phyloP scores from a whole-genome alignment of 768 basidiomycete genomes.

The Calocybe indica region DNA sequence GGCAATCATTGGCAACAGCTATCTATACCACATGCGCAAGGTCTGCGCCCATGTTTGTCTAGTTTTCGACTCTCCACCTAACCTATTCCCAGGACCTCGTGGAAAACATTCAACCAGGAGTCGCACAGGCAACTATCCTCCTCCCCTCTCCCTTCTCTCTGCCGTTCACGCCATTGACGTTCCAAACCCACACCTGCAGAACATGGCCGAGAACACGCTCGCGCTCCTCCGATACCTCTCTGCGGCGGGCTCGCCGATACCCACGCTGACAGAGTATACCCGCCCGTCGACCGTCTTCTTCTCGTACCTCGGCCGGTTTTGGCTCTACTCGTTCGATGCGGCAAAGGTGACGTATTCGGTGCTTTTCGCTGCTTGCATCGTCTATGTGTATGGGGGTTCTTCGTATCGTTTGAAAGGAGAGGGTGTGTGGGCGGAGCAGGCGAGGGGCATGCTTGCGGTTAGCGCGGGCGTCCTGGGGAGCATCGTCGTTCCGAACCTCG shows the following conservation, averaged over 20 bases:
- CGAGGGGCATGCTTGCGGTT: slow-evolving; percentile 43
- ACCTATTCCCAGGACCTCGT: slow-evolving; percentile 55
- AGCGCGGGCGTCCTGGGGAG: slow-evolving; percentile 48
- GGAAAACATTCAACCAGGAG: slow-evolving; percentile 79
- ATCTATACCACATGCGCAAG: slow-evolving; percentile 91
- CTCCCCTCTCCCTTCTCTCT: neutral
- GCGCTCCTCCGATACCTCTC: slow-evolving; percentile 75
- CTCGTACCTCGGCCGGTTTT: slow-evolving; percentile 59
- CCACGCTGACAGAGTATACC: slow-evolving; percentile 47
- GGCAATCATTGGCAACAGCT: slow-evolving; percentile 88
- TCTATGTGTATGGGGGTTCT: slow-evolving; percentile 19
- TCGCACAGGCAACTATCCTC: slow-evolving; percentile 43
- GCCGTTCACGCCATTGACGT: slow-evolving; percentile 1
- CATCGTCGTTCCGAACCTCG: slow-evolving; percentile 56
- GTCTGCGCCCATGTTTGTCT: slow-evolving; percentile 22
- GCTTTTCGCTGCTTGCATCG: slow-evolving; percentile 41
- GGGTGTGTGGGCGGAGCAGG: slow-evolving; percentile 33
- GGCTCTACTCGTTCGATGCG: slow-evolving; percentile 69
- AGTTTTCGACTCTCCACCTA: neutral
- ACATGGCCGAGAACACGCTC: slow-evolving; percentile 87
- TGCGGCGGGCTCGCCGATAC: slow-evolving; percentile 62
- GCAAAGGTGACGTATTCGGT: slow-evolving; percentile 60
- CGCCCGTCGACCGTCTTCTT: slow-evolving; percentile 74
- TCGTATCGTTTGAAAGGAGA: slow-evolving; percentile 8
- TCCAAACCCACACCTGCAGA: slow-evolving; percentile 37